These are phyloP conservation scores for Orychophragmus violaceus DNA, from an alignment of 345 rosid genomes.

Conservation along the genomic window DNA sequence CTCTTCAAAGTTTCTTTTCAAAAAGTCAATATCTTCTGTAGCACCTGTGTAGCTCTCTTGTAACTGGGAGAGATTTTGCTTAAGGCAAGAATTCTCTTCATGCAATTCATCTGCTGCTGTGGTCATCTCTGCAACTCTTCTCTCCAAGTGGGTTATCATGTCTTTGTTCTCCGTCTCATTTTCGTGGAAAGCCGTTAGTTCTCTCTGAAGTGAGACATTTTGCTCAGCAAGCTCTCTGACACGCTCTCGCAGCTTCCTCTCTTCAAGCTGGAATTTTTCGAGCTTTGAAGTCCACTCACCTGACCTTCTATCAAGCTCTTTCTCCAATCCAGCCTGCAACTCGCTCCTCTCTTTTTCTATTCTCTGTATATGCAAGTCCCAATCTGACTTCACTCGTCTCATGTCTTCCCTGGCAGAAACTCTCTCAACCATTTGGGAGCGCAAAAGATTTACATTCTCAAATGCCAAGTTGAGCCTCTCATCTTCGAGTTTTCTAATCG, in stretches of 20 bases:
- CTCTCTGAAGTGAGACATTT: conserved; percentile 90
- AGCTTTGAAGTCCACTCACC: conserved; percentile 84
- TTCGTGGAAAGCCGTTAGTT: conserved; percentile 61
- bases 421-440: conserved; percentile 58
- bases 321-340: conserved; percentile 76
- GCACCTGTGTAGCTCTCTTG: conserved; percentile 50
- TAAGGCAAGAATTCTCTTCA: conserved; percentile 48
- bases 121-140: conserved; percentile 53
- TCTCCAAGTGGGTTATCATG: conserved; percentile 47
- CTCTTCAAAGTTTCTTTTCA: conserved; percentile 67
- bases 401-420: conserved; percentile 57
- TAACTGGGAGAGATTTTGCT: conserved; percentile 44
- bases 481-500: conserved; percentile 49
- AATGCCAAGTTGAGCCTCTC: conserved; percentile 68
- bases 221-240: conserved; percentile 96
- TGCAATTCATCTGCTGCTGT: conserved; percentile 45
- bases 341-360: conserved; percentile 75
- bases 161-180: conserved; percentile 64
- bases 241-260: conserved; percentile 86
- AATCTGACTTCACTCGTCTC: conserved; percentile 48
- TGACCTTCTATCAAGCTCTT: conserved; percentile 94
- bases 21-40: conserved; percentile 46
- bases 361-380: conserved; percentile 47
- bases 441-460: conserved; percentile 64
- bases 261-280: conserved; percentile 76